Evolutionary conservation across 1,284 basidiomycete genomes (phyloP).

Genomic region (Cutaneotrichosporon mucoides): DNA sequence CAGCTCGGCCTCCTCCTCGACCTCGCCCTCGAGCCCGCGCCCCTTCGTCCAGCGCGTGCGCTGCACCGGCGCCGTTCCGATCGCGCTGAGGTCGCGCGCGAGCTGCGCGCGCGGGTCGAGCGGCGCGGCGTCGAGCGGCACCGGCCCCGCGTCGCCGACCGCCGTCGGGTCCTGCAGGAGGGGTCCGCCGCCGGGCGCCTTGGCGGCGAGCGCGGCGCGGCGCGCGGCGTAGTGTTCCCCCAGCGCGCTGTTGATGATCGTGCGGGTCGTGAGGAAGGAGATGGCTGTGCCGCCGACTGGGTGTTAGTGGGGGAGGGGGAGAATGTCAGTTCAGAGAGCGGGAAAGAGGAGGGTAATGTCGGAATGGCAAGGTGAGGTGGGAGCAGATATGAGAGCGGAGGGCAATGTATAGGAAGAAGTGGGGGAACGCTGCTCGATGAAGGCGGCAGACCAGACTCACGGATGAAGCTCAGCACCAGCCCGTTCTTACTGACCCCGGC

Average conservation of each 20-base stretch:
- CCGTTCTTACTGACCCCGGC: constrained; percentile 22
- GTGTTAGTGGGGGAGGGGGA: no score
- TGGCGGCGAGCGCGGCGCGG: neutral
- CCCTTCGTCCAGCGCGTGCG: constrained; percentile 31
- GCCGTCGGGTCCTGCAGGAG: neutral
- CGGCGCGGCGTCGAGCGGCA: neutral
- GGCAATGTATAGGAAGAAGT: no score
- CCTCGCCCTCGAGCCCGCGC: constrained; percentile 29
- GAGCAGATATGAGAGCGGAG: no score
- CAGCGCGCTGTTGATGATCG: constrained; percentile 20
- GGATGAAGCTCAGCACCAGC: constrained; percentile 27
- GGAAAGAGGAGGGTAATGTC: no score
- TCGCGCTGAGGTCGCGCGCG: constrained; percentile 6
- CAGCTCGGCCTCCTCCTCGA: constrained; percentile 36
- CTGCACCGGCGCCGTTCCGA: constrained; percentile 16
- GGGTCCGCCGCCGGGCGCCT: neutral
- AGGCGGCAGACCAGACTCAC: constrained; percentile 11
- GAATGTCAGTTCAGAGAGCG: no score
- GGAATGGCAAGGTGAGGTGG: no score
- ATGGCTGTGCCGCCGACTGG: constrained; percentile 29
- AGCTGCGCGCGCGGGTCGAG: constrained; percentile 7
- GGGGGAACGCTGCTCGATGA: no score
- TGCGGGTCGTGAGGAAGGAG: constrained; percentile 25
- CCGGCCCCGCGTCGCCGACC: no score
- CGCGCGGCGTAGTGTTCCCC: constrained; percentile 10